Base-by-base conservation (phyloP, 306 rosid genomes). In the Gastrolobium villosum region DNA sequence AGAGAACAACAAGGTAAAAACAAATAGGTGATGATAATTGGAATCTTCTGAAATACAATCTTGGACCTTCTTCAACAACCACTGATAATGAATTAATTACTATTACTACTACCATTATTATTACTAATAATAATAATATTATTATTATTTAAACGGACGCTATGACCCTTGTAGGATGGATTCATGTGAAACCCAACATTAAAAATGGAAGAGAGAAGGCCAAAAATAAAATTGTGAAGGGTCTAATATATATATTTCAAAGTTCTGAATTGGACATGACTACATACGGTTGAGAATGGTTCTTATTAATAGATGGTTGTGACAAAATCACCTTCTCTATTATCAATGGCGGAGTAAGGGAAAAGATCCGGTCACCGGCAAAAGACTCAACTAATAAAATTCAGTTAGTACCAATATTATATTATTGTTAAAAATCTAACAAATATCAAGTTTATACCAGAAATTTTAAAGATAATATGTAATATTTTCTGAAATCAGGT, bases 1-100 rank as follows among this genome's bases (percentile, higher is more conserved):
- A 82, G 37, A 84, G 55, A 74, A 86, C 85, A 86, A 87, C 15
- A 70, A 62, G 87, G 60, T 81, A 79, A 86, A 65, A 76, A 89
- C 91, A 87, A 70, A 85, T 2, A 68, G 36, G 67, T 34, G 70
- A 70, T 52, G 43, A 57, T 72, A 59, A 61, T 65, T 70, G 84
- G 87, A 89, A 85, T 89, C 82, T 79, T 87, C 80, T 59, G 15
- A 78, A 49, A 75, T 64, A 52, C 6, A 75, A 81, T 55, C 39
- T 41, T 49, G 70, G 53, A 80, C 55, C 48, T 82, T 82, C 49
- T 76, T 66, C 71, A 70, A 75, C 65, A 60, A 69, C 64, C 74
- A 37, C 68, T 71, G 70, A 78, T 20, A 0, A 20, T 20, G 26
- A 0, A 20, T 20, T 20, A 20, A 20, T 20, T 20, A 20, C 26